Evolutionary conservation across 371 early-diverging fungal genomes (phyloP), one percentile per base, ranked within the genome.

Genomic region (Mortierella polycephala): DNA sequence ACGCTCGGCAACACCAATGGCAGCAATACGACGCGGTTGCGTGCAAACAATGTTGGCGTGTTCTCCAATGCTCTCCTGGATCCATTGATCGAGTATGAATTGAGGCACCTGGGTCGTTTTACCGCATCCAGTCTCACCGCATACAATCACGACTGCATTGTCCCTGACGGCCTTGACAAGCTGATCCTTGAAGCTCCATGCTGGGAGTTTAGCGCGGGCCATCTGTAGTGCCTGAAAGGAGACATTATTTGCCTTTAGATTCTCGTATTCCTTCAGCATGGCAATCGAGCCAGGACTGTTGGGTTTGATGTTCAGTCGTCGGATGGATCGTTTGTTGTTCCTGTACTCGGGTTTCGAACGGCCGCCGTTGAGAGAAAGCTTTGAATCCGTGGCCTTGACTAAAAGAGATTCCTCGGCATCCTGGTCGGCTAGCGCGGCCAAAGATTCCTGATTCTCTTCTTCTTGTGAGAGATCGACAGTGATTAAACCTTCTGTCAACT

Each of bases 11-110:
- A 99, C 87, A 13, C 94, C 90, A 41, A 90, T 92, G 53, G 96
- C 94, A 0, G 98, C 96, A 67, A 98, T 93, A 49, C 97, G 87
- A 16, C 98, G 87, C 6, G 98, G 98, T 75, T 98, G 98, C 1
- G 99, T 98, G 83, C 96, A 93, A 5, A 95, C 90, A 55, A 99
- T 92, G 54, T 89, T 87, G 42, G 89, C 89, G 0, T 67, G 66
- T 39, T 86, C 82, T 18, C 88, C 88, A 23, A 84, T 74, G 0
- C 65, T 66, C 30, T 80, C 69, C 59, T 85, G 82, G 57, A 91
- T 93, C 60, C 90, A 91, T 18, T 87, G 86, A 54, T 94, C 94
- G 54, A 94, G 77, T 16, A 96, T 88, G 81, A 93, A 95, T 73
- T 98, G 97, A 20, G 98, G 98, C 4, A 98, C 92, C 73, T 96